Evolutionary conservation across 345 rosid species (phyloP), one percentile per base, ranked within the genome.

Genomic region (Camelina hispida): DNA sequence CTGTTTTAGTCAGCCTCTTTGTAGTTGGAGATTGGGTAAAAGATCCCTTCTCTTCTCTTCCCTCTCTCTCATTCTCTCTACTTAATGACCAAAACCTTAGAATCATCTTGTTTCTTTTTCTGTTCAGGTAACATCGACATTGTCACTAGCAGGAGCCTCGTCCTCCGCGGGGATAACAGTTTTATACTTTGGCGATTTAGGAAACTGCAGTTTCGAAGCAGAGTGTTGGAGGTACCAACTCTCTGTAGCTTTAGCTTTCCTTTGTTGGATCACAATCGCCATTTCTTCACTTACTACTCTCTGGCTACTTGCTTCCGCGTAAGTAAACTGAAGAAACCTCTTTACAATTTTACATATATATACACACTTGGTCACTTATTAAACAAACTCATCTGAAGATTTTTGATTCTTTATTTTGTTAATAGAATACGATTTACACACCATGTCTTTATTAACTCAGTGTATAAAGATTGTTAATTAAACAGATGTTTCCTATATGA

Each of bases 21-120:
- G 93, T 89, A 16, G 89, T 93, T 30, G 98, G 98, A 82, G 97
- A 91, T 56, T 87, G 92, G 94, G 96, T 91, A 20, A 28, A 28
- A 81, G 81, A 48, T 67, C 70, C 80, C 30, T 20, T 56, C 71
- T 66, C 52, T 35, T 11, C 23, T 23, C 12, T 8, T 47, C 17
- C 22, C 57, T 25, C n/a, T 55, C 22, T 11, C 13, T 48, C 17
- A 18, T 10, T 2, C 15, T 62, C 52, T 62, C 15, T 23, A 43
- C 20, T 42, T 5, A 50, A 18, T n/a, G 4, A 48, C 22, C 70
- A 30, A 56, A 66, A 4, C 13, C 42, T 9, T 34, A 0, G 30
- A n/a, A 28, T 23, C 38, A 51, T 37, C 7, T 68, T 32, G 14
- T n/a, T 53, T 73, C 30, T 28, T 28, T 79, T 12, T 13, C 0